Evolutionary conservation across 75 land plant genomes (phyloP).

Genomic region (Sequoia sempervirens): DNA sequence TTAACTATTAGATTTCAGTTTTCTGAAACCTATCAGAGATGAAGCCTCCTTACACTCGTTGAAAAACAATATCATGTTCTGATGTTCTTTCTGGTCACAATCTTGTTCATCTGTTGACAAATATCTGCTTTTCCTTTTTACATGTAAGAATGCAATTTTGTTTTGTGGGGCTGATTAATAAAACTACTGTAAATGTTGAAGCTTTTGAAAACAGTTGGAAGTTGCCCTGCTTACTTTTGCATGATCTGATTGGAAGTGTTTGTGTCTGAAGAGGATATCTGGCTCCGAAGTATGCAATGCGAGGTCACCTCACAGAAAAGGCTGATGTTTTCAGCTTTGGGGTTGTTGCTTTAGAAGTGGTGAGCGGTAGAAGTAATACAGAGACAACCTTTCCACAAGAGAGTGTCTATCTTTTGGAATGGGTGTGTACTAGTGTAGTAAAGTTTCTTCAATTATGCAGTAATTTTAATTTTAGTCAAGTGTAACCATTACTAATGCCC

Average conservation of each 20-base stretch:
- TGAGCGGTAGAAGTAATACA: constrained; percentile 48
- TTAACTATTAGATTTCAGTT: background rate
- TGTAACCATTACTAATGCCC: background rate
- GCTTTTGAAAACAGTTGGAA: background rate
- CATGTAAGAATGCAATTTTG: background rate
- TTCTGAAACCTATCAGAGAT: background rate
- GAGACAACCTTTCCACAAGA: constrained; percentile 30
- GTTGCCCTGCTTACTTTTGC: background rate
- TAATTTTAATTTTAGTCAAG: background rate
- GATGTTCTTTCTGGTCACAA: background rate
- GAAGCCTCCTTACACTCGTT: background rate
- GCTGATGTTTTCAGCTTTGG: constrained; percentile 71
- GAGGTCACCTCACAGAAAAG: constrained; percentile 70
- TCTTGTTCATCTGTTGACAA: background rate
- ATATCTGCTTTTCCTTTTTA: background rate
- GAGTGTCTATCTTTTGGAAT: constrained; percentile 53
- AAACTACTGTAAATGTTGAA: background rate
- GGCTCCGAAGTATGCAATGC: constrained; percentile 76
- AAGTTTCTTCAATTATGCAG: background rate
- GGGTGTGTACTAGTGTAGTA: constrained; percentile 26
- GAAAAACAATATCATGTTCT: background rate
- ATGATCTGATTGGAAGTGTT: background rate
- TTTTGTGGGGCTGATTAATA: background rate
- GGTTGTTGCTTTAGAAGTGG: constrained; percentile 50
- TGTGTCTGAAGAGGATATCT: constrained; percentile 50